phyloP scores from a whole-genome alignment of 108 stramenopile genomes.

The Nitzschia inconspicua region DNA sequence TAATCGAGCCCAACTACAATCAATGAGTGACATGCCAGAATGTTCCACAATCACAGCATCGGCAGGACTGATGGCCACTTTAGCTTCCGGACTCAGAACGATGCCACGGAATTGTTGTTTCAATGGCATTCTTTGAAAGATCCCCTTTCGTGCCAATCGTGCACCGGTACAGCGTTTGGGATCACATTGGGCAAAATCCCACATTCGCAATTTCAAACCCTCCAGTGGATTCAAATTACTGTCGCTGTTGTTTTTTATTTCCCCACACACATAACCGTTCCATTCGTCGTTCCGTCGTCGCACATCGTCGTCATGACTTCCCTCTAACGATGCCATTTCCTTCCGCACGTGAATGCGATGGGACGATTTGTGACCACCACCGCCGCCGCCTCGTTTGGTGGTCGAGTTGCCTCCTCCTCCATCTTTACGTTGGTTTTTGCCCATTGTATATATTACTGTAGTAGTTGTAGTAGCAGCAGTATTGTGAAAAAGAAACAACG shows the following conservation, averaged over 20 bases:
- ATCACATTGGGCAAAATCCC: constrained; percentile 99
- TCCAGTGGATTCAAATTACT: constrained; percentile 44
- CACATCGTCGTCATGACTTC: constrained; percentile 31
- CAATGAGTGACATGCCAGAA: constrained; percentile 90
- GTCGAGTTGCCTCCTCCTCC: constrained; percentile 5
- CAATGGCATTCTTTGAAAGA: constrained; percentile 73
- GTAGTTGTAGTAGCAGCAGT: background rate
- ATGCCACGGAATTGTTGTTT: constrained; percentile 91
- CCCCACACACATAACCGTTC: constrained; percentile 14
- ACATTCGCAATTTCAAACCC: constrained; percentile 83
- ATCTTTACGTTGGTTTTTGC: background rate
- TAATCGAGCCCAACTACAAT: constrained; percentile 96
- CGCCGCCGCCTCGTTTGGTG: constrained; percentile 10
- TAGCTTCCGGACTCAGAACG: constrained; percentile 91
- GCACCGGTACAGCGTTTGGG: constrained; percentile 96
- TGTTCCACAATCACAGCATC: constrained; percentile 74
- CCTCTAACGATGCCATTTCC: background rate
- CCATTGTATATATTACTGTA: background rate
- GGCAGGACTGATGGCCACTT: constrained; percentile 83
- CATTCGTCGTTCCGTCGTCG: constrained; percentile 35
- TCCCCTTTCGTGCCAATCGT: constrained; percentile 75
- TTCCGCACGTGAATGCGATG: constrained; percentile 19
- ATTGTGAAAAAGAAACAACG: too few relatives aligned
- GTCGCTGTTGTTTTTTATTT: constrained; percentile 5
- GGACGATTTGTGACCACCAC: too few relatives aligned